A percentile compares a stretch with the other conserved stretches of the same genome.
These are phyloP conservation scores for Trypanosoma vivax DNA, from an alignment of 208 protist species.

Conservation along the genomic window DNA sequence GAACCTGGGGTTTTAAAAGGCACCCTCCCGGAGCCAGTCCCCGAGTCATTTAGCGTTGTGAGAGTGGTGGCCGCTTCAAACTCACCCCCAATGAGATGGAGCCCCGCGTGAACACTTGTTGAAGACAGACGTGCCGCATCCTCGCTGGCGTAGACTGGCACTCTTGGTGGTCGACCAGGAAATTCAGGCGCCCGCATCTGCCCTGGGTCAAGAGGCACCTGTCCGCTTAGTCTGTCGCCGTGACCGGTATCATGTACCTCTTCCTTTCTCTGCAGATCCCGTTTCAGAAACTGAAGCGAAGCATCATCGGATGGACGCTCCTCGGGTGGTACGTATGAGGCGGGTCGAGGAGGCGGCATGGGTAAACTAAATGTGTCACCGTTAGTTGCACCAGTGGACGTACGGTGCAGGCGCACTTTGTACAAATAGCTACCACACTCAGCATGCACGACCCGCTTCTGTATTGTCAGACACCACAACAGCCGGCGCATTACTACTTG, in stretches of 20 bases:
- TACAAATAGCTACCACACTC: neutral
- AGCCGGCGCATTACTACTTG: constrained; percentile 14
- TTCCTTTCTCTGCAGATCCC: constrained; percentile 23
- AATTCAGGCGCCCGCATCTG: constrained; percentile 38
- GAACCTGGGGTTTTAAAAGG: neutral
- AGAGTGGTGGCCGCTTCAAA: neutral
- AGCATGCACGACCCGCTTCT: too few relatives aligned
- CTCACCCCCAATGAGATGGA: constrained; percentile 29
- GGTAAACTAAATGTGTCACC: neutral
- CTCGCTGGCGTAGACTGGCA: constrained; percentile 40
- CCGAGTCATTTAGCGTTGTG: constrained; percentile 5
- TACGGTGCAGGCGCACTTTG: neutral
- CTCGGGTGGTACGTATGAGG: constrained; percentile 65
- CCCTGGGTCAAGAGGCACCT: constrained; percentile 16
- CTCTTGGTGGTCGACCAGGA: constrained; percentile 6
- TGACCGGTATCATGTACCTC: neutral
- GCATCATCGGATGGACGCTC: constrained; percentile 53
- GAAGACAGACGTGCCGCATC: constrained; percentile 44
- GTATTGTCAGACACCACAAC: neutral
- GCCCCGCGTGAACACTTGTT: constrained; percentile 70
- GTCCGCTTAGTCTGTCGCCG: neutral
- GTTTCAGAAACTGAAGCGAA: constrained; percentile 56
- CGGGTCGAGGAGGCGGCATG: constrained; percentile 40
- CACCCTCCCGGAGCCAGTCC: neutral
- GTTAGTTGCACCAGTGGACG: neutral